Conservation (phyloP, 805 yeast genomes). For the Myxozyma vanderwaltii region DNA sequence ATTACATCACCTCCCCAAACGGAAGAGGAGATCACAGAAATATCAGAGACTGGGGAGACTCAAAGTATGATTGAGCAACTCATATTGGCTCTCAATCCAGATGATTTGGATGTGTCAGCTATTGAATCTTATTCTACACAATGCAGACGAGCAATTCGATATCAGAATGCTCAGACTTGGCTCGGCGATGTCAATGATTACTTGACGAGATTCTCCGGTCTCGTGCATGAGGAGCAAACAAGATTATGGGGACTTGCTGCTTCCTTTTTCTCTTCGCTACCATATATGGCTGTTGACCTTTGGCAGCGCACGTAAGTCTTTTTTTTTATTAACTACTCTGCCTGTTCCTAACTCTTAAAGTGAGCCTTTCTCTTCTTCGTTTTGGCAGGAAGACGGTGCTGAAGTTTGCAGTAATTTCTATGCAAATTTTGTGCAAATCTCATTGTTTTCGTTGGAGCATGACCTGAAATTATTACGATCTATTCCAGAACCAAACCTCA, state of each 20-base stretch:
- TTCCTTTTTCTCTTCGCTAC: conserved; percentile 3
- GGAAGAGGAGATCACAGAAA: neutral
- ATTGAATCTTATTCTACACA: conserved; percentile 10
- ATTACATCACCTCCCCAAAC: neutral
- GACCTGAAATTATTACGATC: neutral
- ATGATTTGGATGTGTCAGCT: neutral
- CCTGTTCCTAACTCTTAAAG: neutral
- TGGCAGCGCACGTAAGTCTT: conserved; percentile 16
- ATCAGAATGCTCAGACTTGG: conserved; percentile 9
- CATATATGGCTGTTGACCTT: conserved; percentile 10
- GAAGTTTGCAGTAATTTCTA: conserved; percentile 9
- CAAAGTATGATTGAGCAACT: conserved; percentile 3
- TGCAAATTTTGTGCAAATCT: neutral
- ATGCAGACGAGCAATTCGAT: conserved; percentile 11
- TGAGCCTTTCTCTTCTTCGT: conserved; percentile 3
- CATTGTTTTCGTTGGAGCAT: neutral
- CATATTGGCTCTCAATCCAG: neutral
- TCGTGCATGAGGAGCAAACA: neutral
- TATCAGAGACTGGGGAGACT: neutral
- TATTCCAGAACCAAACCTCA: neutral
- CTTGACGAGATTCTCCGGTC: neutral
- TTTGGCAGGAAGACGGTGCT: conserved; percentile 18
- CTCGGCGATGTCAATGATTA: conserved; percentile 1
- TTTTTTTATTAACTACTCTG: neutral
- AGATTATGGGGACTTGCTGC: neutral